Percentiles rank a stretch among this genome's conserved stretches.
Conservation (phyloP, 495 filamentous ascomycete genomes). For the Penicillium arizonense region DNA sequence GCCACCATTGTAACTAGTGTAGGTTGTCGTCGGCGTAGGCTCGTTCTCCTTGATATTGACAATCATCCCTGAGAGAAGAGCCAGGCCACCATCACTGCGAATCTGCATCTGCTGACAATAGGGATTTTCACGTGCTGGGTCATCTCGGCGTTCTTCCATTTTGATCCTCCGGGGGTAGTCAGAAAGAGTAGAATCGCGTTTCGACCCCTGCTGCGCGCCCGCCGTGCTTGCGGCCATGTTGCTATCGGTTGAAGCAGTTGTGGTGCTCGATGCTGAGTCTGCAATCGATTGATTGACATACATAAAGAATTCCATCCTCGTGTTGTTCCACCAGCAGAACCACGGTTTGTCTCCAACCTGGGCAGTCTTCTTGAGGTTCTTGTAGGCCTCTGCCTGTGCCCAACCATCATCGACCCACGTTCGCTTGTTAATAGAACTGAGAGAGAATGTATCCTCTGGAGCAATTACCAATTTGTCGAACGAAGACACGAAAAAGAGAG, state of each 20-base stretch:
- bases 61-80: constrained; percentile 44
- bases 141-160: constrained; percentile 71
- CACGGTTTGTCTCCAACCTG: constrained; percentile 68
- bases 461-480: constrained; percentile 87
- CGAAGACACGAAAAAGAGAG: constrained; percentile 65
- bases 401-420: constrained; percentile 27
- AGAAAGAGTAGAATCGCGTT: constrained; percentile 15
- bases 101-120: constrained; percentile 76
- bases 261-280: constrained; percentile 28
- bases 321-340: constrained; percentile 87
- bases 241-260: constrained; percentile 12
- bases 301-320: constrained; percentile 77
- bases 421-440: constrained; percentile 26
- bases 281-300: constrained; percentile 63
- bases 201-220: constrained; percentile 7
- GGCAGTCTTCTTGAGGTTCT: constrained; percentile 46
- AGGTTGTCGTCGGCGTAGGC: constrained; percentile 42
- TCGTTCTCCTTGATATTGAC: constrained; percentile 61
- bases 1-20: constrained; percentile 20
- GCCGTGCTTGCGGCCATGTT: constrained; percentile 22
- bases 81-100: constrained; percentile 43
- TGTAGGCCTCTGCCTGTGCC: constrained; percentile 8
- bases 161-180: constrained; percentile 74
- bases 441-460: constrained; percentile 49
- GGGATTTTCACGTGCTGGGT: constrained; percentile 37